Evolutionary conservation across 75 land plant genomes (phyloP).

Genomic region (Pinus tabuliformis): DNA sequence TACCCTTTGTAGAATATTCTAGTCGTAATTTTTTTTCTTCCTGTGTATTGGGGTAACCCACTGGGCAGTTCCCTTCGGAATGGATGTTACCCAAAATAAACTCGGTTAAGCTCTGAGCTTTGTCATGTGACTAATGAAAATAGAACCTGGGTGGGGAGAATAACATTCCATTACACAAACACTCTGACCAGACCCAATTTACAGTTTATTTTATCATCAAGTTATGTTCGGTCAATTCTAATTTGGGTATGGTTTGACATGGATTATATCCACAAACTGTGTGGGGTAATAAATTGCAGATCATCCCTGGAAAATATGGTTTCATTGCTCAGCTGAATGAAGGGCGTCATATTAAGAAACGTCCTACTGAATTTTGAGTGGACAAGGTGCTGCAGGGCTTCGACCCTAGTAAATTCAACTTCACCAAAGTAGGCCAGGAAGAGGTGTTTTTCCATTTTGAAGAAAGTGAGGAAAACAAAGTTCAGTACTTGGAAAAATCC

Average conservation of each 20-base stretch:
- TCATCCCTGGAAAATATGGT: slow-evolving; percentile 84
- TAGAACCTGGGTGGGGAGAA: no score
- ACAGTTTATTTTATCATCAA: no score
- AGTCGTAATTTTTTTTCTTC: no score
- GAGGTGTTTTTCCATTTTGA: slow-evolving; percentile 88
- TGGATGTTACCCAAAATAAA: background rate
- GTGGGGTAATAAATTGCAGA: slow-evolving; percentile 21
- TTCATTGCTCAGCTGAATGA: slow-evolving; percentile 96
- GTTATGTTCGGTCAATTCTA: background rate
- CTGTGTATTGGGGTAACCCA: no score
- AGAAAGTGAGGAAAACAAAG: slow-evolving; percentile 36
- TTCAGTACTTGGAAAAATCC: slow-evolving; percentile 30
- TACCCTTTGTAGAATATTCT: background rate
- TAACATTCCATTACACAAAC: no score
- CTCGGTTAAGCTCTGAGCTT: no score
- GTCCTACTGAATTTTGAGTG: slow-evolving; percentile 93
- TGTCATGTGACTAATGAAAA: no score
- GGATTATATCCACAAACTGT: background rate
- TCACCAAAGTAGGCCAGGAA: slow-evolving; percentile 92
- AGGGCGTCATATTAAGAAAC: slow-evolving; percentile 90
- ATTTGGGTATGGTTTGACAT: background rate
- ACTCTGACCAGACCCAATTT: no score
- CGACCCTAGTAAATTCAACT: slow-evolving; percentile 90
- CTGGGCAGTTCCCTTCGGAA: no score
- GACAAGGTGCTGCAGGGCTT: slow-evolving; percentile 91